Evolutionary conservation across 257 asterid species (phyloP).

Genomic region (Solanum etuberosum): DNA sequence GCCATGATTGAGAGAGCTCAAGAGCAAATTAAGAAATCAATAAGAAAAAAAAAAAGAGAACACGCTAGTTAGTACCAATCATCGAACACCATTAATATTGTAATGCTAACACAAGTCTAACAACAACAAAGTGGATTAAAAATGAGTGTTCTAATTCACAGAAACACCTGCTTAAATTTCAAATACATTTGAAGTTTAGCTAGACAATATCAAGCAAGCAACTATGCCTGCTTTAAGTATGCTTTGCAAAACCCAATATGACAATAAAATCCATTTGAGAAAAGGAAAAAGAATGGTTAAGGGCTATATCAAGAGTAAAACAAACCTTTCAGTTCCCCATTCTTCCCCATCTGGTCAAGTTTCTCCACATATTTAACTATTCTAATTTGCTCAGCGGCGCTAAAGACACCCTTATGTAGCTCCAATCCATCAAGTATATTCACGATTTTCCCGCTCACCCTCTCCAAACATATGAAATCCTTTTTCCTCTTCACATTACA

Average conservation of each 20-base stretch:
- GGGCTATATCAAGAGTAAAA: not conserved
- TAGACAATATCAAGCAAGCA: not conserved
- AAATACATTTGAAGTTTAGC: not conserved
- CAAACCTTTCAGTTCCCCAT: constrained; percentile 31
- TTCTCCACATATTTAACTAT: constrained; percentile 22
- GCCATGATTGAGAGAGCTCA: not conserved
- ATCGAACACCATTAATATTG: not conserved
- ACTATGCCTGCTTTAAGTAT: not conserved
- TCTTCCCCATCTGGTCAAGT: constrained; percentile 30
- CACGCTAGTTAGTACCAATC: not conserved
- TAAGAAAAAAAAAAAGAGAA: not conserved
- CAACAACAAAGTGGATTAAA: not conserved
- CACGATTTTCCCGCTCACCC: constrained; percentile 24
- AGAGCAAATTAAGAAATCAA: not conserved
- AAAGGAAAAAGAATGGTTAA: not conserved
- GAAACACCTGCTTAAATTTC: not conserved
- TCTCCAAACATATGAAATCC: constrained; percentile 28
- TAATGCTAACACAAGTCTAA: not conserved
- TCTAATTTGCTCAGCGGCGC: constrained; percentile 37
- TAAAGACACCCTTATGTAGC: constrained; percentile 30
- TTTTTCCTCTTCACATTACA: constrained; percentile 24
- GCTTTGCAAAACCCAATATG: not conserved
- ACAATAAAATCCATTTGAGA: not conserved
- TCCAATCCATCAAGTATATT: constrained; percentile 35
- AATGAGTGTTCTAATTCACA: not conserved